Base-by-base conservation (phyloP, 176 grass and related monocot species). In the Cocos nucifera region DNA sequence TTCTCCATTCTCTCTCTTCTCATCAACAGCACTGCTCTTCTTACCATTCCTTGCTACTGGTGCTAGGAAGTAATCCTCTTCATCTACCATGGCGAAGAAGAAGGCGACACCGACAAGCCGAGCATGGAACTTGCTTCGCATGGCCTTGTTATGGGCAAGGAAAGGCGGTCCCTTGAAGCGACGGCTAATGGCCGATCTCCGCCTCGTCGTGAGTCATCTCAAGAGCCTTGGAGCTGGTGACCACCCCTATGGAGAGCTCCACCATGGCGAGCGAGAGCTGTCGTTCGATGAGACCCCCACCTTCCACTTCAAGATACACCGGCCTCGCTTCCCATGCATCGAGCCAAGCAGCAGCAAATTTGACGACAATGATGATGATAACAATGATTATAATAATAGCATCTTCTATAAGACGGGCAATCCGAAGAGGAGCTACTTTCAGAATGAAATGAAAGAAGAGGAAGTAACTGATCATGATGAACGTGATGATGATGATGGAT, bases 231-330 rank as follows among this genome's bases (percentile, higher is more conserved):
- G 3, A 24, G 5, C 51, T 3, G 22, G 56, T 19, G 32, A 59
- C 2, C 39, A 39, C 0, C 60, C 66, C 50, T 9, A 22, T 26
- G 67, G 73, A 54, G 56, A 66, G 5, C 76, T 87, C 59, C 75
- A 51, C 15, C 35, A 27, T 65, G 92, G 83, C 39, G 85, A 95
- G 71, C 78, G 83, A n/a, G 78, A 97, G 75, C 88, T 73, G 78
- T 97, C 92, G 28, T 85, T 97, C 65, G 81, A 97, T 14, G 92
- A 97, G 53, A 97, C 87, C 6, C 92, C 87, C 0, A 49, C 51
- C 17, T 90, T 97, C 83, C 78, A 64, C 16, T 82, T 96, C 78
- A 85, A 89, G 8, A 24, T 62, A 55, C 78, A 71, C 54, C 92
- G 84, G 14, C 78, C 74, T 6, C 77, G 87, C 65, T 77, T 89